Evolutionary conservation across 306 rosid genomes (phyloP), one percentile per base, ranked within the genome.

Genomic region (Carpinus viminea): DNA sequence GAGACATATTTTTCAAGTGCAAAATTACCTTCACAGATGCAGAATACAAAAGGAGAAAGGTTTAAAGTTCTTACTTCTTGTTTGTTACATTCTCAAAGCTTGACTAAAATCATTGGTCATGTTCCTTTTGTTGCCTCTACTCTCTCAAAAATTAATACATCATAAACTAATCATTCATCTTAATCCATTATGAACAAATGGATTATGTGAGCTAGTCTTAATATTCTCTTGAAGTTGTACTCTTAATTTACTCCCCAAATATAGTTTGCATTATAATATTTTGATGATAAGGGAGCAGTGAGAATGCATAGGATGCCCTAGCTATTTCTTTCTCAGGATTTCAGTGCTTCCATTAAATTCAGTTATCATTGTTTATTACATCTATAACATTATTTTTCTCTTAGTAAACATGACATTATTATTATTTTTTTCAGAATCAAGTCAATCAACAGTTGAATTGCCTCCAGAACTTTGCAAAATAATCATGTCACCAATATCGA

Each of bases 401-500:
- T 45, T 68, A 16, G 45, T 60, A 71, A 66, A 74, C 73, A 2
- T 5, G 51, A 41, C 5, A 15, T 28, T 50, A 66, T 60, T 24
- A 15, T 57, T 3, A 31, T 31, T 31, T 31, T 57, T 84, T 86
- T 83, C 92, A 92, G 97, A 86, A 75, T 74, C 86, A 18, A 80
- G 82, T 57, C 82, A 77, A 74, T 28, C 8, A 12, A 76, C 72
- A 69, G 97, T 89, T 59, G 97, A 92, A 75, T 77, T 94, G 76
- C 98, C 98, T 17, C 97, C 97, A 0, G 97, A 94, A 54, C 83
- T 94, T 10, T 94, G 98, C 71, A 59, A 12, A 73, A 75, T 94
- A 12, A 70, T 92, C 59, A 87, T 94, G 93, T 88, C 97, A n/a
- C 97, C 97, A 0, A 72, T 92, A 74, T 78, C 92, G 17, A 18